phyloP scores from a whole-genome alignment of 257 asterid genomes.

The Prunella vulgaris region DNA sequence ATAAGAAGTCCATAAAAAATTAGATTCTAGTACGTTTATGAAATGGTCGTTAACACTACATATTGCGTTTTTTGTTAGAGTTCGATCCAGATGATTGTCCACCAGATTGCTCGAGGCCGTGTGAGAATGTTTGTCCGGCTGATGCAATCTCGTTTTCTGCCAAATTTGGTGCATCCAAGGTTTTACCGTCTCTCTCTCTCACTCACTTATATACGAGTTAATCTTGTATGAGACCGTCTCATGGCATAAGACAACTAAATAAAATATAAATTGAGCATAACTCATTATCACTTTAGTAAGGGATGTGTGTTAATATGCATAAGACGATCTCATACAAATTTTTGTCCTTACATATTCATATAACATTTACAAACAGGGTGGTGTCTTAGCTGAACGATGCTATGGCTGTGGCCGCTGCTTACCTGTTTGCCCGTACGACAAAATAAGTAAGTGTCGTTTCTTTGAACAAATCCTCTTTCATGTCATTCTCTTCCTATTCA shows the following conservation, averaged over 20 bases:
- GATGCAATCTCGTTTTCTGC: conserved; percentile 54
- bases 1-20: background rate
- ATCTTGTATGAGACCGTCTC: too few relatives aligned
- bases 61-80: conserved; percentile 36
- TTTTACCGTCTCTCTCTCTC: conserved; percentile 16
- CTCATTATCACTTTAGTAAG: too few relatives aligned
- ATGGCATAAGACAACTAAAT: too few relatives aligned
- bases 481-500: background rate
- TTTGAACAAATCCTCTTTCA: background rate
- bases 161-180: conserved; percentile 44
- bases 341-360: background rate
- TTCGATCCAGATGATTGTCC: conserved; percentile 85
- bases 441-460: conserved; percentile 52
- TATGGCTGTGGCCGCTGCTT: conserved; percentile 99
- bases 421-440: conserved; percentile 84
- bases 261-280: too few relatives aligned
- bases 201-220: too few relatives aligned
- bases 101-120: conserved; percentile 76
- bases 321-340: too few relatives aligned
- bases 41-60: background rate
- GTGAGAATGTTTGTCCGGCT: conserved; percentile 90
- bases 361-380: conserved; percentile 43
- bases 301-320: too few relatives aligned
- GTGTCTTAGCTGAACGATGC: conserved; percentile 81
- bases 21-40: background rate